A percentile compares a stretch with the other conserved stretches of the same genome.
Evolutionary conservation across 192 early-diverging fungal species (phyloP).

Genomic region (Oehlia diaphana): DNA sequence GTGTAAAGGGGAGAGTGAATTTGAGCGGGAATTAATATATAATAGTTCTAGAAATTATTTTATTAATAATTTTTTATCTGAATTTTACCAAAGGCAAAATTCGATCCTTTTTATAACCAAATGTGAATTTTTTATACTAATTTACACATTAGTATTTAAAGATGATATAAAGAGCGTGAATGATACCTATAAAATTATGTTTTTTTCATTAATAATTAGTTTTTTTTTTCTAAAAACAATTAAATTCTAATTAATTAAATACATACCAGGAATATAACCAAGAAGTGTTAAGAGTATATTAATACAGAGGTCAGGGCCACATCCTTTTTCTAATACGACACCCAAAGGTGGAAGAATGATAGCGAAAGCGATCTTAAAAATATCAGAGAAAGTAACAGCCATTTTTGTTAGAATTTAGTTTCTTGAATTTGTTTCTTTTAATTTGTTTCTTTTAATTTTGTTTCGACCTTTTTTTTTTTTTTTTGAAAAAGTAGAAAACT

Average conservation of each 20-base stretch:
- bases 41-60: too few relatives aligned
- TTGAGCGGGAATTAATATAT: too few relatives aligned
- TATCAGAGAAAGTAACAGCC: conserved; percentile 48
- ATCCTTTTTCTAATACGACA: conserved; percentile 53
- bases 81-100: too few relatives aligned
- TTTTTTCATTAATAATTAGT: too few relatives aligned
- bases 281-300: conserved; percentile 71
- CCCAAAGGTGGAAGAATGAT: conserved; percentile 53
- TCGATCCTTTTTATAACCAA: too few relatives aligned
- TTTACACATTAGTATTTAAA: not conserved
- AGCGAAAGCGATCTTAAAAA: conserved; percentile 52
- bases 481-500: not conserved
- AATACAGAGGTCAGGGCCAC: conserved; percentile 57
- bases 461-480: too few relatives aligned
- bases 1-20: too few relatives aligned
- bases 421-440: not conserved
- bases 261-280: conserved; percentile 41
- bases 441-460: not conserved
- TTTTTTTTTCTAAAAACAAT: too few relatives aligned
- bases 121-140: too few relatives aligned
- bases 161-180: not conserved
- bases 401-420: conserved; percentile 24
- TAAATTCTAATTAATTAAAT: not conserved
- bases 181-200: not conserved
- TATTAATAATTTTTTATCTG: too few relatives aligned